Base-by-base conservation (phyloP, 345 rosid species). In the Corymbia maculata region DNA sequence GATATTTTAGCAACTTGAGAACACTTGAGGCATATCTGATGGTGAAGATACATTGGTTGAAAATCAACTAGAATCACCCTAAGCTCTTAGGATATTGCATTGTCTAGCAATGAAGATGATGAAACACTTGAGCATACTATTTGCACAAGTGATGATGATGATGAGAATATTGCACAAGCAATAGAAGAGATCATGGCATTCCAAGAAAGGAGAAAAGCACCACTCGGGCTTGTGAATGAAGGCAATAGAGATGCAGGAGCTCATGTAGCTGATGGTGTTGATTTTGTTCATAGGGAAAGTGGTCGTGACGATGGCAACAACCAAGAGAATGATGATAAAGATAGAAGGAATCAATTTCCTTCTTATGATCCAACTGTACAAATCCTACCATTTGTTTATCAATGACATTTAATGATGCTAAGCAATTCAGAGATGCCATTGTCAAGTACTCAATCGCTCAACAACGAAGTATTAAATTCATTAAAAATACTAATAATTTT, bases 331-430 rank as follows among this genome's bases (percentile, higher is more conserved):
- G n/a, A 66, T n/a, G 42, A 66, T 10, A 13, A 59, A 66, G 79
- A 66, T 66, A 15, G 19, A 0, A 7, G 3, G 30, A 30, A 9
- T 64, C 8, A 61, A 26, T 66, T 13, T 14, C 19, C 5, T 66
- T 66, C 19, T 66, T 30, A 30, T n/a, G 21, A 66, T 66, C 30
- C 21, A 66, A 66, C 5, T 0, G 10, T 30, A n/a, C 22, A 32
- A 68, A 16, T n/a, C 6, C 0, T 30, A 0, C 3, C 1, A 30
- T 32, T 68, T 68, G 12, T 8, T 2, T 30, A 68, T 68, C 3
- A 8, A 68, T 68, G 44, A 8, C 8, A 68, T 68, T 32, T 68
- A 22, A 30, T 68, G 8, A 68, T 32, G 22, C 6, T 7, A 15
- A 15, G 10, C 21, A 68, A 32, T 30, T 68, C 0, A 68, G 44